Base-by-base conservation (phyloP, 169 alveolate species). In the Cryptosporidium bovis region DNA sequence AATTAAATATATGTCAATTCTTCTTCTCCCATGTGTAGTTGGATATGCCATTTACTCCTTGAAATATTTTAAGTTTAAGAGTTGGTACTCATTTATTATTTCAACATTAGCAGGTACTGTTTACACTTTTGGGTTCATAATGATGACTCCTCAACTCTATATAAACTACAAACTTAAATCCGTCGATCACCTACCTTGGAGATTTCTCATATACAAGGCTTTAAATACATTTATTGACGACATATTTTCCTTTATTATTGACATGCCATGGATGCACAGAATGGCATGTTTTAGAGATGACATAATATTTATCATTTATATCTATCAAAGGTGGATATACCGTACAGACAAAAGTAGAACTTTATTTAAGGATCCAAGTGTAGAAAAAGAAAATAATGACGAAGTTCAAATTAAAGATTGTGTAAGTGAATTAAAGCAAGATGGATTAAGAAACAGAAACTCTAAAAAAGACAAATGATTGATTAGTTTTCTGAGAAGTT, bases 131-230 rank as follows among this genome's bases (percentile, higher is more conserved):
- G 96, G 95, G 90, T 97, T 97, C 90, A 95, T 97, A 64, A 95
- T 96, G 96, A 96, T 97, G 98, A 97, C 99, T 15, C 99, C 99
- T 46, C 98, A 98, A 93, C 93, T 98, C 48, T 98, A 97, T 93
- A 97, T 98, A 67, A 98, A 98, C 94, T 98, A 98, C 93, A 96
- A 97, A 92, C 93, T 98, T 65, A 94, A 98, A 91, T 97, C 99
- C 0, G 99, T 98, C 4, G 99, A 98, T 83, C 99, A 98, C 87
- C 93, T 98, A 82, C 99, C 99, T 40, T 97, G 99, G 98, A 92
- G 98, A 66, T 98, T 99, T 7, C 93, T 97, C 84, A 95, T 96
- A 58, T 98, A 97, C 92, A 93, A 94, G 93, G 97, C 99, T 58
- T 91, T 97, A 71, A 98, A 97, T 82, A 98, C 99, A 13, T 97